Evolutionary conservation across 192 early-diverging fungal species (phyloP), one percentile per base, ranked within the genome.

Genomic region (Cetraspora pellucida): DNA sequence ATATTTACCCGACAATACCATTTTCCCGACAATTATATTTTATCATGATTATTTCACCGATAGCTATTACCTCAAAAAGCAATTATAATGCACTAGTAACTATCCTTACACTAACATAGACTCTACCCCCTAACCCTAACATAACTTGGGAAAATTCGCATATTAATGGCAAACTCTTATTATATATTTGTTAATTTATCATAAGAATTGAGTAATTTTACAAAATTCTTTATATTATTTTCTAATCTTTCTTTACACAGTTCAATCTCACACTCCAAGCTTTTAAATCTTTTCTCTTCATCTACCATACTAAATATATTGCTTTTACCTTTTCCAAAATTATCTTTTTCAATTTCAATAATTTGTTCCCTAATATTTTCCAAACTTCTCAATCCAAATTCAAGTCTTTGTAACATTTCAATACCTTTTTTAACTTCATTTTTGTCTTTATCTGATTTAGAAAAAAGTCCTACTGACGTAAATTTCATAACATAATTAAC

Each of bases 401-500:
- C 45, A 16, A 75, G 19, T 47, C 73, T 58, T 44, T 75, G 47
- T 43, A 30, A 30, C 17, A 60, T 60, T 47, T 75, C 73, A 61
- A 75, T 21, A 10, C 31, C 54, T 5, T 63, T 30, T 23, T 52
- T 58, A 10, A 75, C 55, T 30, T 25, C 55, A 14, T 17, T 10
- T 17, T 44, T 57, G 16, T 43, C 43, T 8, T 44, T 28, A 27
- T 43, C 19, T n/a, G 57, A 30, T 27, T 50, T 30, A 25, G 3
- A 25, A 37, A 75, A 75, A 11, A 75, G 47, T 21, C 23, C 57
- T 13, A 75, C 37, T 10, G 43, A 75, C 0, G 44, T 46, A 30
- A 45, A 46, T 63, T 75, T 75, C 43, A 75, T 44, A 46, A 75
- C 61, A 63, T 59, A 75, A 75, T 75, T 58, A 23, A 75, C 17